Conservation (phyloP, 2,329 filamentous ascomycete genomes). For the Hypoxylon rubiginosum region DNA sequence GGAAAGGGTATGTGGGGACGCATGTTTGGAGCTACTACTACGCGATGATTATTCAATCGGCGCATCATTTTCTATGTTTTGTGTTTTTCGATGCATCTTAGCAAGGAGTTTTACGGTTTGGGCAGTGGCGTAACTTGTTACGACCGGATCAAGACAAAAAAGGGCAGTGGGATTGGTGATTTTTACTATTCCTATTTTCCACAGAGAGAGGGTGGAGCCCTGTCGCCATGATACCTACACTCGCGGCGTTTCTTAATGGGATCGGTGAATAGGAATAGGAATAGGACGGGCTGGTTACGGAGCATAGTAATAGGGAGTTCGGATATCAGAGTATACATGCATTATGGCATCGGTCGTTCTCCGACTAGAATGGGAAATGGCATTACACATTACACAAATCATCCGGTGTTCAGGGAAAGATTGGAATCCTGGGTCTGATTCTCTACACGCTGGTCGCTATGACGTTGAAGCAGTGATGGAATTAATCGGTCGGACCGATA, state of each 20-base stretch:
- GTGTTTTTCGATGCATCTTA: constrained; percentile 31
- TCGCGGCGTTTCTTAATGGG: constrained; percentile 24
- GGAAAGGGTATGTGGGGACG: constrained; percentile 66
- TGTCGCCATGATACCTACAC: constrained; percentile 32
- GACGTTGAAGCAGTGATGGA: constrained; percentile 16
- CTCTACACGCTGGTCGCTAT: constrained; percentile 11
- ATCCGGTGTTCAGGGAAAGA: constrained; percentile 30
- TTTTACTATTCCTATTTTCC: constrained; percentile 19
- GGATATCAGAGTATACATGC: constrained; percentile 19
- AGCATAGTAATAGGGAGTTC: constrained; percentile 27
- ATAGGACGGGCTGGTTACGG: constrained; percentile 15
- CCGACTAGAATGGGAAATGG: constrained; percentile 14
- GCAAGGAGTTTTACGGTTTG: constrained; percentile 36
- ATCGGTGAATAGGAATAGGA: constrained; percentile 20
- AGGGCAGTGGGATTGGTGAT: constrained; percentile 19
- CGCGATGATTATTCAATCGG: constrained; percentile 50
- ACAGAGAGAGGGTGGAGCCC: constrained; percentile 35
- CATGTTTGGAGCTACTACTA: constrained; percentile 63
- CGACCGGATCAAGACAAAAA: constrained; percentile 32
- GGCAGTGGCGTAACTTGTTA: constrained; percentile 30
- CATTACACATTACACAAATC: constrained; percentile 37
- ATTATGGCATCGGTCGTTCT: constrained; percentile 33
- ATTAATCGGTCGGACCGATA: constrained; percentile 31
- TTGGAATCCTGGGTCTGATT: constrained; percentile 23
- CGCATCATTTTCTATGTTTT: constrained; percentile 25